phyloP scores from a whole-genome alignment of 225 moss, liverwort and hornwort species.

The Ulota crispa region DNA sequence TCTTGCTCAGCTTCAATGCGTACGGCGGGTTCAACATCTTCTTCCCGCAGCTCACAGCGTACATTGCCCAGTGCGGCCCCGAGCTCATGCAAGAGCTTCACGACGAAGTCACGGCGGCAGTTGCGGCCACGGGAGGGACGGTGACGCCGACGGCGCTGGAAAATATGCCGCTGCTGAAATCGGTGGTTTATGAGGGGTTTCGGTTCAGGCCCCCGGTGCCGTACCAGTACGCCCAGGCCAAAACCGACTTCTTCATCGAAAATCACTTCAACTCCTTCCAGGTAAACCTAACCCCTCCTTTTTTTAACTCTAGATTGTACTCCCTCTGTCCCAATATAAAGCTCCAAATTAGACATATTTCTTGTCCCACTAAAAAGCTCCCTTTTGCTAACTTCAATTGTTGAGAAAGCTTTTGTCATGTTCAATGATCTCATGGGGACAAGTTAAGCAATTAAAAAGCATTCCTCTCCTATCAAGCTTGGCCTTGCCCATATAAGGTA shows the following conservation, averaged over 20 bases:
- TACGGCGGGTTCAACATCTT: conserved; percentile 60
- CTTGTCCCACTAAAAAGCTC: too few species aligned
- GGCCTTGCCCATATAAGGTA: too few species aligned
- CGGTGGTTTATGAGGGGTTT: conserved; percentile 52
- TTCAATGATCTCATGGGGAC: too few species aligned
- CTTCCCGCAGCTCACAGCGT: conserved; percentile 39
- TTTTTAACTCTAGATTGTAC: too few species aligned
- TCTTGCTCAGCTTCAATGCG: conserved; percentile 51
- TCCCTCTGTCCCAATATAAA: too few species aligned
- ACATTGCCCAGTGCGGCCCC: conserved; percentile 30
- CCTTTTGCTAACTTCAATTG: too few species aligned
- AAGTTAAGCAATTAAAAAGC: too few species aligned
- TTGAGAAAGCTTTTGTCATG: too few species aligned
- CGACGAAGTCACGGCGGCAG: conserved; percentile 42
- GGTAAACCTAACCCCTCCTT: neutral
- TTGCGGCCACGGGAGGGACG: conserved; percentile 24
- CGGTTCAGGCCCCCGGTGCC: conserved; percentile 51
- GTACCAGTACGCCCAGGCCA: conserved; percentile 60
- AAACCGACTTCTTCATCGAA: conserved; percentile 55
- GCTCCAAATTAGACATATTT: too few species aligned
- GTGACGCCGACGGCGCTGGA: conserved; percentile 32
- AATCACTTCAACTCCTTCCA: conserved; percentile 55
- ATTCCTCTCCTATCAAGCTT: too few species aligned
- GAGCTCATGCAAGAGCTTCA: conserved; percentile 48
- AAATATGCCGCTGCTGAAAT: conserved; percentile 50